Evolutionary conservation across 305 asterid genomes (phyloP).

Genomic region (Salvia sclarea): DNA sequence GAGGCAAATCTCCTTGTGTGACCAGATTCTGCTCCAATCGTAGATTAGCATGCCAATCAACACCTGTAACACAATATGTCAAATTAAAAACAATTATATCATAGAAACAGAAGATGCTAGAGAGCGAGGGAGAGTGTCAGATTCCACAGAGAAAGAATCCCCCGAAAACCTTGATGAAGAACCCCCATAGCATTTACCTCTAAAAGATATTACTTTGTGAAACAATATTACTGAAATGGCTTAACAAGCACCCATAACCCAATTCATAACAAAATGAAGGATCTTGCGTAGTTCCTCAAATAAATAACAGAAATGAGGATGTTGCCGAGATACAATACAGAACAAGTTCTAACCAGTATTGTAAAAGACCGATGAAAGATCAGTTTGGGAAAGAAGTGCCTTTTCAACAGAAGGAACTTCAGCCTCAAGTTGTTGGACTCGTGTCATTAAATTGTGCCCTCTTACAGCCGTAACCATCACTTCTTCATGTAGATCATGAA

Average conservation of each 20-base stretch:
- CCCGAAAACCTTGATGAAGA: constrained; percentile 16
- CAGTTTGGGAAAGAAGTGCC: constrained; percentile 77
- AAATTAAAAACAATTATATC: constrained; percentile 19
- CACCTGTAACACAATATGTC: constrained; percentile 49
- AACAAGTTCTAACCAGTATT: constrained; percentile 58
- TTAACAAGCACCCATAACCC: constrained; percentile 7
- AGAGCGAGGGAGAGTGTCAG: neutral
- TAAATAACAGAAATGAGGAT: constrained; percentile 7
- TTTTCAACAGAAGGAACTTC: constrained; percentile 76
- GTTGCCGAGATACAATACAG: constrained; percentile 11
- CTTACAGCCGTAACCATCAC: constrained; percentile 84
- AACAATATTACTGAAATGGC: neutral
- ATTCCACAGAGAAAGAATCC: constrained; percentile 17
- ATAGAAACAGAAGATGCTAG: constrained; percentile 7
- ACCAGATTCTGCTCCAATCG: constrained; percentile 59
- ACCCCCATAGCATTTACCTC: neutral
- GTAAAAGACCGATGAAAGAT: constrained; percentile 65
- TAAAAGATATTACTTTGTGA: neutral
- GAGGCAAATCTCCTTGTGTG: constrained; percentile 76
- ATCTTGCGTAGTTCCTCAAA: constrained; percentile 7
- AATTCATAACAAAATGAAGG: constrained; percentile 23
- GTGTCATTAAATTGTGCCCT: constrained; percentile 64
- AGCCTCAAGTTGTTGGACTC: constrained; percentile 84
- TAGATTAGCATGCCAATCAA: constrained; percentile 74
- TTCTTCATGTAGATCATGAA: constrained; percentile 83